Evolutionary conservation across 2,329 filamentous ascomycete species (phyloP).

Genomic region (Neoascochyta sp.): DNA sequence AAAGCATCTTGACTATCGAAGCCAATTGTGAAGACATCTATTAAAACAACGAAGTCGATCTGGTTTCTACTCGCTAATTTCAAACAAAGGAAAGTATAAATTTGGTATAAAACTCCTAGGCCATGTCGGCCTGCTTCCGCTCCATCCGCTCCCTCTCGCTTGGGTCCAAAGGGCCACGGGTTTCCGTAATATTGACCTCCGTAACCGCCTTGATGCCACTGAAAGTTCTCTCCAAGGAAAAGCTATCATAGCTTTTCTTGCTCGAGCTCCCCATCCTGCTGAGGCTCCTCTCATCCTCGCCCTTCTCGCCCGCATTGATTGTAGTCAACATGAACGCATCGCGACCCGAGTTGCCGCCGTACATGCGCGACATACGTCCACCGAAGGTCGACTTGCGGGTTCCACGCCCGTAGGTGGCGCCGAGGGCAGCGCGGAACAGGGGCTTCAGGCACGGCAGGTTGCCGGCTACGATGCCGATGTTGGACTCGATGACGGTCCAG

Average conservation of each 20-base stretch:
- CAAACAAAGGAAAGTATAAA: no score
- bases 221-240: neutral
- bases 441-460: constrained; percentile 44
- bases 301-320: constrained; percentile 7
- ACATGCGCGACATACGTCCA: constrained; percentile 4
- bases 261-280: constrained; percentile 1
- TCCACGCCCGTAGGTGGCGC: constrained; percentile 27
- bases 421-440: constrained; percentile 39
- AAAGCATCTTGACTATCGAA: no score
- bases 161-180: constrained; percentile 1
- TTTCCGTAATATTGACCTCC: constrained; percentile 6
- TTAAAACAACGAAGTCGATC: no score
- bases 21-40: no score
- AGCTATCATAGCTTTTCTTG: constrained; percentile 9
- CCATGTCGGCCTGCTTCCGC: no score
- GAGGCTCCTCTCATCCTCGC: constrained; percentile 1
- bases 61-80: no score
- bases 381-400: constrained; percentile 11
- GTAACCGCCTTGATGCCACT: constrained; percentile 6
- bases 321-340: constrained; percentile 9
- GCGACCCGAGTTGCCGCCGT: constrained; percentile 3
- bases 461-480: constrained; percentile 45
- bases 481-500: constrained; percentile 46
- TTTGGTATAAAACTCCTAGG: no score
- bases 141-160: no score